phyloP scores from a whole-genome alignment of 2,329 filamentous ascomycete species.

The Microcyclospora tardicrescens region DNA sequence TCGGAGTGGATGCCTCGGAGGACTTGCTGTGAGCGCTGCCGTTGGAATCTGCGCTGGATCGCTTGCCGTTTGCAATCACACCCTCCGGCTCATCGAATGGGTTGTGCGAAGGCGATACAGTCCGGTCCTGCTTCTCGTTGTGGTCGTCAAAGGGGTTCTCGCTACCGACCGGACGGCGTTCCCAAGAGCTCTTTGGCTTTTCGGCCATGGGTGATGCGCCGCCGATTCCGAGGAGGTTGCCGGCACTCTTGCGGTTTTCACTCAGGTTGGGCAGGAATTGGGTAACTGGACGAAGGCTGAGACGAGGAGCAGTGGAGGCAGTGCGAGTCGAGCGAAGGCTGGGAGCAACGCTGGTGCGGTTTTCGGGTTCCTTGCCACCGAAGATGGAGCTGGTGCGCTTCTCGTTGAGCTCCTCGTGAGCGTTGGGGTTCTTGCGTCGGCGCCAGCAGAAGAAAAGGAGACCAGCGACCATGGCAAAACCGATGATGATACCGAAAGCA shows the following conservation, averaged over 20 bases:
- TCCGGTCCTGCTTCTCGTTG: slow-evolving; percentile 16
- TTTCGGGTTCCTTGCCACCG: slow-evolving; percentile 9
- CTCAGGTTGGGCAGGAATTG: slow-evolving; percentile 61
- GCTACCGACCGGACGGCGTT: slow-evolving; percentile 22
- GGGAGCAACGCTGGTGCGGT: slow-evolving; percentile 13
- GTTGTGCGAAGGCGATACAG: slow-evolving; percentile 13
- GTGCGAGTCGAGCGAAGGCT: slow-evolving; percentile 33
- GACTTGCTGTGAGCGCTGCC: slow-evolving; percentile 10
- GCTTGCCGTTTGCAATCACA: slow-evolving; percentile 6
- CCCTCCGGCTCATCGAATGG: slow-evolving; percentile 19
- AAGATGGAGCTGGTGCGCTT: slow-evolving; percentile 23
- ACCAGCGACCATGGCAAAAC: slow-evolving; percentile 52
- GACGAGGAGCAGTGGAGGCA: slow-evolving; percentile 53
- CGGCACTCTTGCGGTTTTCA: slow-evolving; percentile 28
- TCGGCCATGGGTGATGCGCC: slow-evolving; percentile 1
- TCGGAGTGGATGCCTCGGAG: slow-evolving; percentile 11
- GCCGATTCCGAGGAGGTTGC: slow-evolving; percentile 16
- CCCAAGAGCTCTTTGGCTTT: slow-evolving; percentile 25
- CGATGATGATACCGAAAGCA: slow-evolving; percentile 65
- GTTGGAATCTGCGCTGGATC: slow-evolving; percentile 5
- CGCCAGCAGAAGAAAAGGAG: slow-evolving; percentile 60
- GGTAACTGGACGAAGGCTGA: slow-evolving; percentile 74
- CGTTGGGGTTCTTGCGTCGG: slow-evolving; percentile 52
- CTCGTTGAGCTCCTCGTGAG: slow-evolving; percentile 25
- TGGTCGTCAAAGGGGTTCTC: slow-evolving; percentile 26